phyloP scores from a whole-genome alignment of 345 rosid species.

The Brassica cretica region DNA sequence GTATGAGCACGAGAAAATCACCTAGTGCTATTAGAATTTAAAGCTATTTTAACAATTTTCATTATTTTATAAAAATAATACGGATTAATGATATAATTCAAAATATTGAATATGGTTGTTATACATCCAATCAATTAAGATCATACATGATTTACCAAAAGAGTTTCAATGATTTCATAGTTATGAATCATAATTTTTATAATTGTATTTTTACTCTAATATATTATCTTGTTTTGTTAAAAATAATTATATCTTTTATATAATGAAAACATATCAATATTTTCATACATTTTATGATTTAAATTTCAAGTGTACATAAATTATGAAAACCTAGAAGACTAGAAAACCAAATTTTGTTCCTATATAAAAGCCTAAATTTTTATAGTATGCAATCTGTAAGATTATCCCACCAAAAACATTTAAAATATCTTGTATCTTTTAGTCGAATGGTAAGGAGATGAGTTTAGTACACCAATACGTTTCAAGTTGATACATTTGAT shows the following conservation, averaged over 20 bases:
- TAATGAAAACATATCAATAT: too few species aligned
- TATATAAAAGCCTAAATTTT: background rate
- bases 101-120: background rate
- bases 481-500: too few species aligned
- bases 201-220: too few species aligned
- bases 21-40: background rate
- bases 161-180: background rate
- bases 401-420: background rate
- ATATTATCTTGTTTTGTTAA: too few species aligned
- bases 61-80: background rate
- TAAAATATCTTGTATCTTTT: too few species aligned
- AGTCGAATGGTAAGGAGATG: too few species aligned
- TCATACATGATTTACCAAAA: background rate
- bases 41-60: background rate
- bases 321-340: background rate
- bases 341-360: background rate
- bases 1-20: too few species aligned
- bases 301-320: background rate
- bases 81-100: too few species aligned
- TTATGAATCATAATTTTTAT: too few species aligned
- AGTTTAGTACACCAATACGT: too few species aligned
- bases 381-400: background rate
- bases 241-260: background rate
- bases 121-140: background rate
- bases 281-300: too few species aligned